phyloP scores from a whole-genome alignment of 257 asterid species.

The Fraxinus quadrangulata region DNA sequence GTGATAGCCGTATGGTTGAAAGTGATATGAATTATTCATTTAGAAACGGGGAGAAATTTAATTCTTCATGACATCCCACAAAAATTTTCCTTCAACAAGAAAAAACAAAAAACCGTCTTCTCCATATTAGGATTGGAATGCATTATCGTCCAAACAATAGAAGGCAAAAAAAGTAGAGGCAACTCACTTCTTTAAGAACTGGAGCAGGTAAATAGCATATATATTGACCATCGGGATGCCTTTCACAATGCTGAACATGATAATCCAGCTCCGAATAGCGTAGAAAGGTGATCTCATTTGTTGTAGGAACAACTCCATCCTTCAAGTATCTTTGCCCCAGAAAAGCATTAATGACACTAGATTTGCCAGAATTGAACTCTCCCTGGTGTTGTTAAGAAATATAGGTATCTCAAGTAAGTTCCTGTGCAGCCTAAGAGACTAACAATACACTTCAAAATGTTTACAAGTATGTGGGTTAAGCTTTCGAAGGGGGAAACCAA shows the following conservation, averaged over 20 bases:
- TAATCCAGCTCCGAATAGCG: conserved; percentile 68
- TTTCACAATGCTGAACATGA: conserved; percentile 69
- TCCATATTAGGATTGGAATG: background rate
- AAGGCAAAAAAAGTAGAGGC: conserved; percentile 14
- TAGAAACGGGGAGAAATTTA: background rate
- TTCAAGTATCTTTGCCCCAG: conserved; percentile 81
- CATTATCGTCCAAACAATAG: background rate
- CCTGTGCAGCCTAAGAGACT: conserved; percentile 17
- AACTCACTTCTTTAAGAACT: conserved; percentile 84
- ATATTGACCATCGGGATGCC: conserved; percentile 97
- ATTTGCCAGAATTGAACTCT: conserved; percentile 98
- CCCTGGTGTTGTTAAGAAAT: conserved; percentile 61
- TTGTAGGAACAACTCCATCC: conserved; percentile 97
- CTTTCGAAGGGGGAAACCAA: conserved; percentile 21
- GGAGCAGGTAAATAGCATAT: conserved; percentile 94
- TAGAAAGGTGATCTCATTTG: conserved; percentile 93
- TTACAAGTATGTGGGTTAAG: conserved; percentile 26
- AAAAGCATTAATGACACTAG: conserved; percentile 94
- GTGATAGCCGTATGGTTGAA: background rate
- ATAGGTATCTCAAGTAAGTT: conserved; percentile 27
- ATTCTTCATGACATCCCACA: background rate
- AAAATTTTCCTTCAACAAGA: conserved; percentile 2
- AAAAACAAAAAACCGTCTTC: background rate
- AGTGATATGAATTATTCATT: background rate
- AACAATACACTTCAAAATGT: conserved; percentile 20